Conservation (phyloP, 1,139 yeast species). For the Sugiyamaella xylanicola region DNA sequence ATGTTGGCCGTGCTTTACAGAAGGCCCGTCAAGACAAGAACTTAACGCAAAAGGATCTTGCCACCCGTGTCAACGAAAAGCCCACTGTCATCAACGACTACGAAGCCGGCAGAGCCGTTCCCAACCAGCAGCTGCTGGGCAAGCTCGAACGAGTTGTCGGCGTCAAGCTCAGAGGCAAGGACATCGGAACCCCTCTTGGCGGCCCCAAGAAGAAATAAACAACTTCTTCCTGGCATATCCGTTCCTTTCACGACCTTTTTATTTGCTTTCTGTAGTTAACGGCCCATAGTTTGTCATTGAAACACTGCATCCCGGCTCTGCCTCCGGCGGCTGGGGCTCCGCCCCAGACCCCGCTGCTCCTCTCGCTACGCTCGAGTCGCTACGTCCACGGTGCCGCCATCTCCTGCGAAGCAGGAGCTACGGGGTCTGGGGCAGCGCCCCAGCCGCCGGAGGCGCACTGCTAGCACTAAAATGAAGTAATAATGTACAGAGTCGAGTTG, state of each 20-base stretch:
- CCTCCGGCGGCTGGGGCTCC: slow-evolving; percentile 1
- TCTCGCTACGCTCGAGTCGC: not conserved
- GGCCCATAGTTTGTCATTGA: not conserved
- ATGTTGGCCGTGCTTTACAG: slow-evolving; percentile 86
- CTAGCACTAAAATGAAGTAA: not conserved
- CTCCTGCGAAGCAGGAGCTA: slow-evolving; percentile 4
- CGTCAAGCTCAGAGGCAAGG: slow-evolving; percentile 93
- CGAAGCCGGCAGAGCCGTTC: slow-evolving; percentile 95
- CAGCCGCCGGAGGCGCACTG: not conserved
- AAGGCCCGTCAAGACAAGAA: slow-evolving; percentile 87
- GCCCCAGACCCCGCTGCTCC: not conserved
- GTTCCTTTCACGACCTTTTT: not conserved
- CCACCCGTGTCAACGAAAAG: slow-evolving; percentile 92
- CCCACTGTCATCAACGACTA: slow-evolving; percentile 94
- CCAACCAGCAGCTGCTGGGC: slow-evolving; percentile 90
- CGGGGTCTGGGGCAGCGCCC: slow-evolving; percentile 5
- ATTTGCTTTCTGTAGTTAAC: slow-evolving; percentile 1
- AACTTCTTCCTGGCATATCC: not conserved
- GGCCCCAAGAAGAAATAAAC: slow-evolving; percentile 61
- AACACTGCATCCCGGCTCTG: not conserved
- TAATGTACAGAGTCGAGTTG: not conserved
- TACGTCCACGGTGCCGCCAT: too few species aligned
- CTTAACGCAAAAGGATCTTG: slow-evolving; percentile 92
- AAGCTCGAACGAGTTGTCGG: slow-evolving; percentile 95
- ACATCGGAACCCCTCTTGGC: slow-evolving; percentile 87